These are phyloP conservation scores for Umbilicus rupestris DNA, from an alignment of 164 flowering plant species.

Conservation along the genomic window DNA sequence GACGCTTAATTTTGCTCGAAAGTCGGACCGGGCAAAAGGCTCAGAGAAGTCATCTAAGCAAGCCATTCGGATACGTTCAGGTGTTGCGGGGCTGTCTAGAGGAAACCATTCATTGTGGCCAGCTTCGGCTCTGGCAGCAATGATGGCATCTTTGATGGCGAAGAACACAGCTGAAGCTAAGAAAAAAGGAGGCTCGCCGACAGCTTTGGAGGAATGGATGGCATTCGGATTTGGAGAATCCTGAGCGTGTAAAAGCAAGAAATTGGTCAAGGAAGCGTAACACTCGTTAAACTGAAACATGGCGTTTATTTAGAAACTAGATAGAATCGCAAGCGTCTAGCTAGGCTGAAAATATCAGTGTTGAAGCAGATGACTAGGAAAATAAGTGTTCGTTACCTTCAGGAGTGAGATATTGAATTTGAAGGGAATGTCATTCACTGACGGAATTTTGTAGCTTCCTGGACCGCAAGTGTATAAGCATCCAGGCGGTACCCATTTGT, in stretches of 20 bases:
- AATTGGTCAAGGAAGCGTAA: too few species aligned
- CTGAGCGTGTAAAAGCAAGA: conserved; percentile 24
- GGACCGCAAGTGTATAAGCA: conserved; percentile 78
- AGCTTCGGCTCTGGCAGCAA: conserved; percentile 70
- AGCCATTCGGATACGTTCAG: conserved; percentile 94
- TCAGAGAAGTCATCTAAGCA: conserved; percentile 65
- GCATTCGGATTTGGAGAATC: conserved; percentile 74
- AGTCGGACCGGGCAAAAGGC: conserved; percentile 36
- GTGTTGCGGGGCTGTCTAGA: conserved; percentile 92
- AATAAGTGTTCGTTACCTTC: conserved; percentile 46
- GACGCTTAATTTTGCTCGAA: conserved; percentile 73
- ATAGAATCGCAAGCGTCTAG: not conserved
- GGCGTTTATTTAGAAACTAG: not conserved
- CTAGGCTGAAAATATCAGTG: not conserved
- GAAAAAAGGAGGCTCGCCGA: conserved; percentile 96
- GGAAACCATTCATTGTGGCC: conserved; percentile 78
- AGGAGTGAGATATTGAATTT: conserved; percentile 75
- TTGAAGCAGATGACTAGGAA: not conserved
- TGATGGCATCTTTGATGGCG: conserved; percentile 88
- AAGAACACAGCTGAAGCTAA: conserved; percentile 85
- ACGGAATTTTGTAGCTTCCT: conserved; percentile 88
- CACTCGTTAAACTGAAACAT: too few species aligned
- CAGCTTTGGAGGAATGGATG: conserved; percentile 94
- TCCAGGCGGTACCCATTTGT: conserved; percentile 84
- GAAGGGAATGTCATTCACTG: conserved; percentile 74